Evolutionary conservation across 805 yeast species (phyloP).

Genomic region (Torulaspora microellipsoides): DNA sequence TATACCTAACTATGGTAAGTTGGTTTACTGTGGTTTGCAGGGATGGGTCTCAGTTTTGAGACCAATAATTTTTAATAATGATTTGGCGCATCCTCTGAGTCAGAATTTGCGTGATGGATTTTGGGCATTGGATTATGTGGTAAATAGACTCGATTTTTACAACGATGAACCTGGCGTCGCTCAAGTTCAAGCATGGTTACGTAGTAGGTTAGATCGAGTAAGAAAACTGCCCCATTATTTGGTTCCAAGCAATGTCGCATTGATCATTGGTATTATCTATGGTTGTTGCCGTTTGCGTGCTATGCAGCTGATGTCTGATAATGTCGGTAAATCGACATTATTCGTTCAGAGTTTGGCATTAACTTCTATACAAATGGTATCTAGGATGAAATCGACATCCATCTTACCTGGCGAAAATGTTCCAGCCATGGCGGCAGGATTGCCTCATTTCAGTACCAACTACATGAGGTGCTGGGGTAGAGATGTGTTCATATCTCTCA

Average conservation of each 20-base stretch:
- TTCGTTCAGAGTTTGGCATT: constrained; percentile 78
- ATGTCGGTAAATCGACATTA: constrained; percentile 56
- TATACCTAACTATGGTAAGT: constrained; percentile 67
- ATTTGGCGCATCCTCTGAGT: constrained; percentile 80
- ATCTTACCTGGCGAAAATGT: constrained; percentile 57
- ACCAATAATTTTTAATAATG: constrained; percentile 58
- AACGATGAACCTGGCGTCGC: constrained; percentile 42
- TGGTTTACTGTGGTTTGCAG: constrained; percentile 86
- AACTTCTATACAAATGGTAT: constrained; percentile 84
- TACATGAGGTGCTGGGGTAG: constrained; percentile 99
- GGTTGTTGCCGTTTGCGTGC: constrained; percentile 74
- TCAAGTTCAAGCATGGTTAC: constrained; percentile 67
- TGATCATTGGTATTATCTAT: constrained; percentile 77
- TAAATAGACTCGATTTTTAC: constrained; percentile 57
- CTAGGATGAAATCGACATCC: constrained; percentile 67
- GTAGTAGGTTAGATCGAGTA: constrained; percentile 56
- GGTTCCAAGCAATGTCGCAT: constrained; percentile 81
- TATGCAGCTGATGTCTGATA: constrained; percentile 48
- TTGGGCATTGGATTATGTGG: constrained; percentile 85
- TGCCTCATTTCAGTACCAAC: constrained; percentile 87
- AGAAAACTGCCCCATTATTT: constrained; percentile 69
- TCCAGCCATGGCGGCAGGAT: constrained; percentile 89
- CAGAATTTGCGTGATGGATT: constrained; percentile 73
- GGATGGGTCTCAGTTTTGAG: constrained; percentile 81
- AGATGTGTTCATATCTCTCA: constrained; percentile 82